These are phyloP conservation scores for Aspergillus sparsus DNA, from an alignment of 495 filamentous ascomycete genomes.

Conservation along the genomic window DNA sequence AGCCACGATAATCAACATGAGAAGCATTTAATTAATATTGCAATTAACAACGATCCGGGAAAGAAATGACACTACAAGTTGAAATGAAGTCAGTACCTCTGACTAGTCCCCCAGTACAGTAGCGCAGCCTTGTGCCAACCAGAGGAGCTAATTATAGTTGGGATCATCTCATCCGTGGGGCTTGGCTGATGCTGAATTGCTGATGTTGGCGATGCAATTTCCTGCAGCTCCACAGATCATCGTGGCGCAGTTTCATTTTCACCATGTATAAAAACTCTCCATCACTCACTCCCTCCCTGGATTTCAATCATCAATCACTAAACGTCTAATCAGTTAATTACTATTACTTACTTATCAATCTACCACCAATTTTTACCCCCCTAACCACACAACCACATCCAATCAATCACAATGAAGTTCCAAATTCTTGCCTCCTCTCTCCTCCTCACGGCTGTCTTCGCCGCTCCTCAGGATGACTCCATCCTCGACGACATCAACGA, in stretches of 20 bases:
- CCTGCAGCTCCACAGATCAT: background rate
- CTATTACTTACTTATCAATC: background rate
- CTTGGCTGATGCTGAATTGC: background rate
- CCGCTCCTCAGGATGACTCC: conserved; percentile 6
- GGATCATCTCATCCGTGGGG: background rate
- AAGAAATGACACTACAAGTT: no score
- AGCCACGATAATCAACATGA: background rate
- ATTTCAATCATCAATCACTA: background rate
- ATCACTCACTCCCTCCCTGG: background rate
- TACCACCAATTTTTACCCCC: background rate
- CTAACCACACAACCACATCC: background rate
- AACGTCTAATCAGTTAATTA: background rate
- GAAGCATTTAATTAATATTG: background rate
- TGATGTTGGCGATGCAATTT: conserved; percentile 1
- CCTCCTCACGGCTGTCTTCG: conserved; percentile 22
- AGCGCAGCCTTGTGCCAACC: no score
- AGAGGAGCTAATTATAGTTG: background rate
- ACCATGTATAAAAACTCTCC: background rate
- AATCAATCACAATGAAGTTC: conserved; percentile 25
- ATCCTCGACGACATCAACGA: conserved; percentile 13
- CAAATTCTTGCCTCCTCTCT: conserved; percentile 17
- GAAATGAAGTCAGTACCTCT: no score
- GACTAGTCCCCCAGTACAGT: no score
- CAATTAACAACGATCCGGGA: background rate
- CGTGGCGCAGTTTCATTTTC: background rate